Conservation (phyloP, 2,329 filamentous ascomycete genomes). For the Pyrenophora graminea region DNA sequence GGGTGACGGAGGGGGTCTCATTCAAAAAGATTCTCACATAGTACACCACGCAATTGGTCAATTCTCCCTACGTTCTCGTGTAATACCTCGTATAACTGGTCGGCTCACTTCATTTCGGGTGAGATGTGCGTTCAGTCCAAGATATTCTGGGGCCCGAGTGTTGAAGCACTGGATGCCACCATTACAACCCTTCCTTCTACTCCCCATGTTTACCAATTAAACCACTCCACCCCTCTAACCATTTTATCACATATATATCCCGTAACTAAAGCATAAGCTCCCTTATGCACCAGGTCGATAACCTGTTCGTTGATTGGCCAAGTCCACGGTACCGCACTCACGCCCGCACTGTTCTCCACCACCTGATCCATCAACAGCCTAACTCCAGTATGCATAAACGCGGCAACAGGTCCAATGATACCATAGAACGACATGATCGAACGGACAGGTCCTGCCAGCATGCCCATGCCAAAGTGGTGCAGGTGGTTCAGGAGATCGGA, state of each 20-base stretch:
- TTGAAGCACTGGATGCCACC: too few species aligned
- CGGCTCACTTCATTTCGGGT: too few species aligned
- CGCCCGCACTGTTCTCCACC: slow-evolving; percentile 35
- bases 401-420: slow-evolving; percentile 37
- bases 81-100: too few species aligned
- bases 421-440: slow-evolving; percentile 39
- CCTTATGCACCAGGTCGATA: slow-evolving; percentile 39
- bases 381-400: slow-evolving; percentile 36
- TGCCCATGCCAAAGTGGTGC: slow-evolving; percentile 38
- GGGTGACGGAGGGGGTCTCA: too few species aligned
- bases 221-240: slow-evolving; percentile 26
- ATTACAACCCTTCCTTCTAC: too few species aligned
- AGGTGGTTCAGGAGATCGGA: slow-evolving; percentile 31
- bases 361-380: slow-evolving; percentile 37
- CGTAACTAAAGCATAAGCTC: slow-evolving; percentile 31
- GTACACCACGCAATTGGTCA: too few species aligned
- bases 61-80: too few species aligned
- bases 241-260: slow-evolving; percentile 33
- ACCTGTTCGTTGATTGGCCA: slow-evolving; percentile 43
- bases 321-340: slow-evolving; percentile 38
- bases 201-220: slow-evolving; percentile 4
- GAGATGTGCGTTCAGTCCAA: too few species aligned
- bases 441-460: slow-evolving; percentile 31
- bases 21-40: too few species aligned
- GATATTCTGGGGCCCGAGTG: too few species aligned